These are phyloP conservation scores for Scedosporium minutisporum DNA, from an alignment of 2,329 filamentous ascomycete genomes.

Conservation along the genomic window DNA sequence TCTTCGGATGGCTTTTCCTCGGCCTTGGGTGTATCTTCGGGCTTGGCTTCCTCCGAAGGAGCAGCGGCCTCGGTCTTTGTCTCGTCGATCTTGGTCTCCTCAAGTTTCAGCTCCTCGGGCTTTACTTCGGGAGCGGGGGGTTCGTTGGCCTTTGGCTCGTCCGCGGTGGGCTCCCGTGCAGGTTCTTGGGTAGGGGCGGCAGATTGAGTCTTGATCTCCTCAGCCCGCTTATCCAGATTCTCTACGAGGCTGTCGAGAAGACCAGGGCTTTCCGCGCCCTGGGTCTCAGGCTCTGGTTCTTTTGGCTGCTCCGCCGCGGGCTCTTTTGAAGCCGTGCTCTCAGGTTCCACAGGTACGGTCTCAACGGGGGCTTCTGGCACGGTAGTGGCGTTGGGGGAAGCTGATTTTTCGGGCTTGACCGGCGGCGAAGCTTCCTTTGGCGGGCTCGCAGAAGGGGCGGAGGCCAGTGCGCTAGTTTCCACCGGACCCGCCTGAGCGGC, in stretches of 20 bases:
- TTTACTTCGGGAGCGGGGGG: background rate
- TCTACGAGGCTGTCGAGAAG: background rate
- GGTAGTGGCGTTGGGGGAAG: background rate
- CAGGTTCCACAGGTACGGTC: background rate
- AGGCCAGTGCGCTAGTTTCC: background rate
- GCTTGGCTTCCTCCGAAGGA: too few species aligned
- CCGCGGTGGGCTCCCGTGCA: background rate
- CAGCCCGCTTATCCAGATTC: background rate
- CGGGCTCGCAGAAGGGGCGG: background rate
- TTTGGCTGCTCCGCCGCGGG: background rate
- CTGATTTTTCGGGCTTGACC: background rate
- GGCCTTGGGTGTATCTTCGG: too few species aligned
- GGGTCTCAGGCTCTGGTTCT: slow-evolving; percentile 18
- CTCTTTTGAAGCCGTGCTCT: background rate
- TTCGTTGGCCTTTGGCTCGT: background rate
- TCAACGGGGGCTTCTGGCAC: background rate
- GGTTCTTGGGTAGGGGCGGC: background rate
- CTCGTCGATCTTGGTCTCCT: background rate
- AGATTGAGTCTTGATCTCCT: background rate
- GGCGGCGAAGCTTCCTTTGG: background rate
- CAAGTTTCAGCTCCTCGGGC: background rate
- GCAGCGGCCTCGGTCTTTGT: too few species aligned
- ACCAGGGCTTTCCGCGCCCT: slow-evolving; percentile 19
- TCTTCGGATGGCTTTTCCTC: too few species aligned
- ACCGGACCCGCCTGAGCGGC: background rate